phyloP scores from a whole-genome alignment of 352 stramenopile genomes.

The Pythium biforme region DNA sequence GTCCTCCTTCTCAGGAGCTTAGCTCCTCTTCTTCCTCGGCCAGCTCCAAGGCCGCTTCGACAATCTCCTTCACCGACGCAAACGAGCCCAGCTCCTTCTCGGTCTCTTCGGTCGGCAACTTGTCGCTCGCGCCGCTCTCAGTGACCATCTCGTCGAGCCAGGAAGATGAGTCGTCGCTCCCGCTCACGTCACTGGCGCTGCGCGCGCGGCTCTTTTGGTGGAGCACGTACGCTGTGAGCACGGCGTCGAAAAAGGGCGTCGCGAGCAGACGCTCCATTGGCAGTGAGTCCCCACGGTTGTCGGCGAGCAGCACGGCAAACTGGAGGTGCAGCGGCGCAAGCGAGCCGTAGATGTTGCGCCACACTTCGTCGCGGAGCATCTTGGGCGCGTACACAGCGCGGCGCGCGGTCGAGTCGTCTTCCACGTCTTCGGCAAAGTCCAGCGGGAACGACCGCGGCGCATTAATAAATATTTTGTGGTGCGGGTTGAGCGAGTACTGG shows the following conservation, averaged over 20 bases:
- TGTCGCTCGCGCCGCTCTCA: background rate
- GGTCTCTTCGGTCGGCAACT: background rate
- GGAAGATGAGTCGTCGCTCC: slow-evolving; percentile 16
- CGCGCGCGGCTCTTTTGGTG: slow-evolving; percentile 39
- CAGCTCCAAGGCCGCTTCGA: slow-evolving; percentile 59
- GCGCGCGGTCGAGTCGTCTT: slow-evolving; percentile 39
- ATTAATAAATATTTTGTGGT: slow-evolving; percentile 88
- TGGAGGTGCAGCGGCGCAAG: slow-evolving; percentile 52
- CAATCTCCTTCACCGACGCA: slow-evolving; percentile 41
- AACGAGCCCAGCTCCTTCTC: slow-evolving; percentile 15
- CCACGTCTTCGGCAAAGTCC: slow-evolving; percentile 43
- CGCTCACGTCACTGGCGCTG: slow-evolving; percentile 24
- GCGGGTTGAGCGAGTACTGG: slow-evolving; percentile 65
- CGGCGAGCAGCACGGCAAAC: slow-evolving; percentile 51
- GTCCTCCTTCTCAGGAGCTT: slow-evolving; percentile 15
- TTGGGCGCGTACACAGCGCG: slow-evolving; percentile 62
- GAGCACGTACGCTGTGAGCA: slow-evolving; percentile 64
- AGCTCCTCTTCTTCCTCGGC: slow-evolving; percentile 63
- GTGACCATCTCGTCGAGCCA: slow-evolving; percentile 28
- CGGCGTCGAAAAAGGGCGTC: slow-evolving; percentile 60
- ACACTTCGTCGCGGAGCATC: slow-evolving; percentile 71
- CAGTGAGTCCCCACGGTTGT: slow-evolving; percentile 65
- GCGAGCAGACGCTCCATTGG: slow-evolving; percentile 60
- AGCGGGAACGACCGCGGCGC: slow-evolving; percentile 65
- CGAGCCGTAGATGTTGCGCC: slow-evolving; percentile 69